Base-by-base conservation (phyloP, 176 grass and related monocot species). In the Echinochloa phyllopogon region DNA sequence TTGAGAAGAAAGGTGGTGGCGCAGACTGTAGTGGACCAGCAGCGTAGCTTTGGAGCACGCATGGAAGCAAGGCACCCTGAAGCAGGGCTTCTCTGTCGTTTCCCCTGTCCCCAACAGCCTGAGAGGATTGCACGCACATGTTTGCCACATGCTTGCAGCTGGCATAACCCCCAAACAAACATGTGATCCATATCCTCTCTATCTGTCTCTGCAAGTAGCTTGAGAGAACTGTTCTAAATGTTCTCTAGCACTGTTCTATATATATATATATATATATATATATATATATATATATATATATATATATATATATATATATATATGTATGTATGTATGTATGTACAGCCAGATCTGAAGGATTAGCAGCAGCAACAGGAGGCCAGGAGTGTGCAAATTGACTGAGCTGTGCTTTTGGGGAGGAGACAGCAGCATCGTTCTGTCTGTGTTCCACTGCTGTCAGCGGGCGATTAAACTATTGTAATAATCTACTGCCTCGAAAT, bases 101-200 rank as follows among this genome's bases (percentile, higher is more conserved):
- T 37, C 48, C 71, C 0, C 15, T 18, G 16, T 12, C 14, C 15
- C 47, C 8, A 52, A 8, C 43, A 47, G 70, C 47, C 36, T 36
- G 4, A 74, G 47, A 74, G 47, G 27, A 52, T 27, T 74, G 25
- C 47, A 33, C 47, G 72, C 72, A 74, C 72, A 74, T 74, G 48
- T 53, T 74, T 52, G 72, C 72, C 72, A 74, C 72, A 53, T 74
- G 72, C 72, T 21, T 53, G 72, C 48, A 53, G 48, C 57, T 60
- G 3, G 57, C 72, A 53, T 53, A 14, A 25, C 6, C n/a, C 67
- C 44, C 23, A 72, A 72, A 72, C 44, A 33, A 50, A 50, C 69
- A 72, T 72, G 69, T 72, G 69, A 49, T 29, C 69, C 44, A 29
- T 50, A 17, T 49, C 13, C 23, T 14, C 21, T 13, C 18, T 38